A percentile compares a stretch with the other conserved stretches of the same genome.
Conservation (phyloP, 805 yeast genomes). For the Ogataea parapolymorpha region DNA sequence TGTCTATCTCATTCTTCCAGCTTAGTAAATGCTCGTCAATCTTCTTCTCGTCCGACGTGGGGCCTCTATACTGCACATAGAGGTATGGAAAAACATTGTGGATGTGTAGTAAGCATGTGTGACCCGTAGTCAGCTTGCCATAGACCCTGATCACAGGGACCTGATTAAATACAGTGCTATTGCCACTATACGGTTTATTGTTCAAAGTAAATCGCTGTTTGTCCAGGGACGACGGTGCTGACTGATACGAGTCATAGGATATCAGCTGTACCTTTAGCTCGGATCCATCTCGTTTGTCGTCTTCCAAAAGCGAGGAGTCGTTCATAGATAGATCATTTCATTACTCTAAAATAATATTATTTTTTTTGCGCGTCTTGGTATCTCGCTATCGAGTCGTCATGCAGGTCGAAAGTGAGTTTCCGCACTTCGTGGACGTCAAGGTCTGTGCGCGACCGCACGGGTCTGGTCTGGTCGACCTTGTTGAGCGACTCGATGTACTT, state of each 20-base stretch:
- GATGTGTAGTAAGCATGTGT: constrained; percentile 61
- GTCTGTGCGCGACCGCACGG: constrained; percentile 3
- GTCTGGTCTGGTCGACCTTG: neutral
- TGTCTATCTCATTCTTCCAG: constrained; percentile 45
- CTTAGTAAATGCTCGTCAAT: constrained; percentile 35
- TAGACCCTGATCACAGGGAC: constrained; percentile 79
- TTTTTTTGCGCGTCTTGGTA: constrained; percentile 4
- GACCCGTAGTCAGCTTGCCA: constrained; percentile 65
- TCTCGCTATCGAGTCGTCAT: constrained; percentile 12
- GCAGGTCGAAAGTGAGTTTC: constrained; percentile 14
- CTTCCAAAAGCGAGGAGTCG: constrained; percentile 9
- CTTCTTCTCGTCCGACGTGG: constrained; percentile 19
- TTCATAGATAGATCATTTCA: constrained; percentile 4
- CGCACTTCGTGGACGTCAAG: constrained; percentile 4
- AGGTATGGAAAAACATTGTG: constrained; percentile 86
- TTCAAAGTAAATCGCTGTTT: constrained; percentile 34
- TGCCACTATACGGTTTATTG: constrained; percentile 13
- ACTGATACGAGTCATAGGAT: constrained; percentile 63
- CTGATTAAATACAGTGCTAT: constrained; percentile 32
- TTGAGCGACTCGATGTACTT: constrained; percentile 16
- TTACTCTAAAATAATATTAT: constrained; percentile 1
- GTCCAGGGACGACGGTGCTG: constrained; percentile 54
- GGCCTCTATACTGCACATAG: constrained; percentile 58
- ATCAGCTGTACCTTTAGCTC: constrained; percentile 53
- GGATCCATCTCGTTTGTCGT: constrained; percentile 5